These are phyloP conservation scores for Cinnamomum micranthum DNA, from an alignment of 164 flowering plant species.

Conservation along the genomic window DNA sequence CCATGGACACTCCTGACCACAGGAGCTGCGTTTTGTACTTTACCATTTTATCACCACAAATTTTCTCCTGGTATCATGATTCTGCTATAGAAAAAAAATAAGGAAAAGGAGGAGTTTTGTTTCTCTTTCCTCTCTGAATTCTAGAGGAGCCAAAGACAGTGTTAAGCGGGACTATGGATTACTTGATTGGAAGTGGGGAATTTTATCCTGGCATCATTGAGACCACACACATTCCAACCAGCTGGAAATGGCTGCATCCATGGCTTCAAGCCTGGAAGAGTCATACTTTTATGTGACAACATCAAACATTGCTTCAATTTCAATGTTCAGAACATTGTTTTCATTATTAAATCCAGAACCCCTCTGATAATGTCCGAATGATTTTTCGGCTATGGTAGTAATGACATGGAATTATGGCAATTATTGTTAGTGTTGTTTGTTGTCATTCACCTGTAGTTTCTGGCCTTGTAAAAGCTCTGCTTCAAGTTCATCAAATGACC, in stretches of 20 bases:
- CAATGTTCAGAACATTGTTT: not conserved
- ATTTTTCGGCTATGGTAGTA: too few relatives aligned
- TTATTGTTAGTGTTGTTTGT: not conserved
- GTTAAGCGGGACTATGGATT: too few relatives aligned
- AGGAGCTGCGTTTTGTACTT: too few relatives aligned
- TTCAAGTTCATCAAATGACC: constrained; percentile 95
- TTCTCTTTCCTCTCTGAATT: too few relatives aligned
- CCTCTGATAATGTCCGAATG: not conserved
- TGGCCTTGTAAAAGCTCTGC: constrained; percentile 95
- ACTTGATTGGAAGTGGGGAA: not conserved
- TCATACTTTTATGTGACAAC: not conserved
- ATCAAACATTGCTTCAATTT: not conserved
- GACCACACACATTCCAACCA: not conserved
- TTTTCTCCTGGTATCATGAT: too few relatives aligned
- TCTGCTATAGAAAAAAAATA: too few relatives aligned
- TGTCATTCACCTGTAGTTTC: constrained; percentile 69
- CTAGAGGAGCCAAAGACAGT: too few relatives aligned
- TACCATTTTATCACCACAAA: too few relatives aligned
- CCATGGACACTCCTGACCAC: too few relatives aligned
- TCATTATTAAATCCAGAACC: not conserved
- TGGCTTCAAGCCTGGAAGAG: not conserved
- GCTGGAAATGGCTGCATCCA: not conserved
- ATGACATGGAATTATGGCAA: not conserved
- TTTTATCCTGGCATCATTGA: not conserved
- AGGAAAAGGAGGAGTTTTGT: too few relatives aligned